A percentile compares a stretch with the other conserved stretches of the same genome.
phyloP scores from a whole-genome alignment of 2,329 filamentous ascomycete species.

The Aspergillus sp. region DNA sequence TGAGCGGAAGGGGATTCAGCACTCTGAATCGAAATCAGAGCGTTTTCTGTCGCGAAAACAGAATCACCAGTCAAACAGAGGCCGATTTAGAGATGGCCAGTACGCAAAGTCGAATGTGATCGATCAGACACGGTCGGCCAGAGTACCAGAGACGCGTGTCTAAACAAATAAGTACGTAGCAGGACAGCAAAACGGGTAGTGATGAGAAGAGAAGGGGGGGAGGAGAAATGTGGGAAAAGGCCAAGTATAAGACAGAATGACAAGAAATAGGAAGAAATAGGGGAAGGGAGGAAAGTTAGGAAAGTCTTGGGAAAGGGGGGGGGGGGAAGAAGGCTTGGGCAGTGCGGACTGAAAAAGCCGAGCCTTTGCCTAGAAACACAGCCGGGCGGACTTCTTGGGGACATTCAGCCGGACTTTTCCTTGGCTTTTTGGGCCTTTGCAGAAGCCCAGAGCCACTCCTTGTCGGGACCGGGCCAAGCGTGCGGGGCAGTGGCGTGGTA shows the following conservation, averaged over 20 bases:
- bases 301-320: background rate
- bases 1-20: constrained; percentile 28
- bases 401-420: background rate
- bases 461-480: background rate
- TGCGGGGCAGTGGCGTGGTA: background rate
- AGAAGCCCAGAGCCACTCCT: background rate
- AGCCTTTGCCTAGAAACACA: background rate
- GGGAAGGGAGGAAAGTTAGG: constrained; percentile 12
- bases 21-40: constrained; percentile 2
- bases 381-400: background rate
- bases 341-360: background rate
- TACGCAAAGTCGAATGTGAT: background rate
- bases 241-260: constrained; percentile 5
- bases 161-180: constrained; percentile 4
- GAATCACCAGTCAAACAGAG: background rate
- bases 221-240: constrained; percentile 10
- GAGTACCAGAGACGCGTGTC: constrained; percentile 5
- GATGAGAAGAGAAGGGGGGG: constrained; percentile 9
- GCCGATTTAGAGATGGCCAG: background rate
- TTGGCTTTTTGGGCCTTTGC: background rate
- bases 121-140: constrained; percentile 3
- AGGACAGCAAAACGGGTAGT: background rate
- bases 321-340: background rate
- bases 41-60: constrained; percentile 3
- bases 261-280: constrained; percentile 11